Conservation (phyloP, 208 protist genomes). For the Histomonas meleagridis region DNA sequence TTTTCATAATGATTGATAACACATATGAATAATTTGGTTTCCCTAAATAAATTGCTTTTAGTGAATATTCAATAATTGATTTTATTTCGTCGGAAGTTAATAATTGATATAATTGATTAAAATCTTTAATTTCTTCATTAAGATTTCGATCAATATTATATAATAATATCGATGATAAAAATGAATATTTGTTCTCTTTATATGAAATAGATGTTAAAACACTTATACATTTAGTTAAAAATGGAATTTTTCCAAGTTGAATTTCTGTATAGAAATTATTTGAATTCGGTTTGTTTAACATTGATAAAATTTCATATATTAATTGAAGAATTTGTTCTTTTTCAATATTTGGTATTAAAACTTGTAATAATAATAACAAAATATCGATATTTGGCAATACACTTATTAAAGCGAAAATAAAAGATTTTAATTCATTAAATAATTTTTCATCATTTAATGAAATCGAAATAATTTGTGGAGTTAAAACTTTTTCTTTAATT, state of each 20-base stretch:
- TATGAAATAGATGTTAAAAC: background rate
- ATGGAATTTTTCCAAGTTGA: background rate
- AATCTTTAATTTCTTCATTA: background rate
- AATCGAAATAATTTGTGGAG: background rate
- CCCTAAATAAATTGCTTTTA: background rate
- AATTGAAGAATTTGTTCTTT: no score
- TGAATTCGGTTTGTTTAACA: no score
- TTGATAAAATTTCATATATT: no score
- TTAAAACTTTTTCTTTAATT: background rate
- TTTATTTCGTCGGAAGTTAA: background rate
- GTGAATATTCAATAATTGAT: background rate
- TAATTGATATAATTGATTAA: background rate
- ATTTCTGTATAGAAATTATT: background rate
- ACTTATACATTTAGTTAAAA: background rate
- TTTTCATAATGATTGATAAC: background rate
- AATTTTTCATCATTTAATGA: background rate
- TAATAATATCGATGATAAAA: no score
- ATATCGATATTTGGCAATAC: background rate
- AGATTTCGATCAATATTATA: background rate
- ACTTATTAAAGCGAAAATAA: background rate
- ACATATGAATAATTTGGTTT: background rate
- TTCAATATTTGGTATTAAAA: background rate
- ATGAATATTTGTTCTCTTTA: background rate
- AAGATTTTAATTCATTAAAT: background rate
- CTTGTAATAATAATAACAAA: background rate